Conservation (phyloP, 148 eudicot genomes). For the Vaccinium vitisidaea region DNA sequence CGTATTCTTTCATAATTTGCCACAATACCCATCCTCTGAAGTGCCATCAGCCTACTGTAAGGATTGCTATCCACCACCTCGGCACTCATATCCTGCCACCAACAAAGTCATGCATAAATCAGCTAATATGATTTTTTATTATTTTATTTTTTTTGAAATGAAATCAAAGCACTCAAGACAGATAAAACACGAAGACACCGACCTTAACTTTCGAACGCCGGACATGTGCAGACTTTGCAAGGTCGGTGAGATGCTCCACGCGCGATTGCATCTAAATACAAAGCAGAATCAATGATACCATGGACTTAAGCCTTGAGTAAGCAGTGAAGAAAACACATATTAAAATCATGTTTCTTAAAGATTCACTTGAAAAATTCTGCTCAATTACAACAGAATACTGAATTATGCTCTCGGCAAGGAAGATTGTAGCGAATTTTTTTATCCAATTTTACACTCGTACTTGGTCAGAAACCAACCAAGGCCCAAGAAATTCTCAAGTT, state of each 20-base stretch:
- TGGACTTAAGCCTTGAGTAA: neutral
- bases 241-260: slow-evolving; percentile 52
- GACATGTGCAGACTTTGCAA: slow-evolving; percentile 52
- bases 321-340: neutral
- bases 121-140: neutral
- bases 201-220: slow-evolving; percentile 89
- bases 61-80: slow-evolving; percentile 98
- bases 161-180: neutral
- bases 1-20: slow-evolving; percentile 94
- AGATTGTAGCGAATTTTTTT: neutral
- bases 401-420: neutral
- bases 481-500: neutral
- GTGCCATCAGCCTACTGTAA: slow-evolving; percentile 97
- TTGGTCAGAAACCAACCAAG: neutral
- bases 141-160: no score
- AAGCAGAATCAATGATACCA: neutral
- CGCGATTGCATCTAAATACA: slow-evolving; percentile 49
- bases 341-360: neutral
- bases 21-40: slow-evolving; percentile 98
- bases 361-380: neutral
- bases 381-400: neutral
- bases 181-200: neutral
- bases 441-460: neutral
- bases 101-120: slow-evolving; percentile 15
- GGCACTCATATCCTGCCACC: slow-evolving; percentile 86